Evolutionary conservation across 2,329 filamentous ascomycete species (phyloP), one percentile per base, ranked within the genome.

Genomic region (Talaromyces sp.): DNA sequence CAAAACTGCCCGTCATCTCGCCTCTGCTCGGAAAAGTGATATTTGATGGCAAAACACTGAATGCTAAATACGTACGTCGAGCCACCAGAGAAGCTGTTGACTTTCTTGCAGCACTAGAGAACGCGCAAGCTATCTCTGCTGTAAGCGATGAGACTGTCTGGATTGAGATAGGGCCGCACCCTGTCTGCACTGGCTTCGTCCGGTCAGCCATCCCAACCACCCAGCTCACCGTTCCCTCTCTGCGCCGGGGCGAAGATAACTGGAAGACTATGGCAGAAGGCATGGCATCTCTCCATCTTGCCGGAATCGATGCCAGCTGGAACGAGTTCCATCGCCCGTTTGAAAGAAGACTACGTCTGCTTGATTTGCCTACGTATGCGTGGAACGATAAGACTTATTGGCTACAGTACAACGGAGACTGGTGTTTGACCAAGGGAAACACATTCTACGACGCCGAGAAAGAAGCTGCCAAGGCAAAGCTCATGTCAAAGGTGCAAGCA

Each of bases 91-190:
- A 90, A 70, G 79, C 88, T 7, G 89, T 91, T 66, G 82, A 90
- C 73, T 89, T 91, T 75, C 79, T 83, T 62, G 82, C 81, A 55
- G 88, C 85, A 8, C 75, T 92, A 1, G 75, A 83, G 14, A 79
- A 79, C 43, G 86, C 85, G 8, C 81, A 85, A 68, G 77, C 83
- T 55, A 77, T 81, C n/a, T 82, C 82, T 62, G 73, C 82, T 17
- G 84, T 89, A 53, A 81, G 87, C 63, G 84, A 86, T 64, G 85
- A 86, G 74, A 89, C 87, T 6, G 81, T 86, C 31, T 91, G 85
- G 84, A 77, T 92, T 59, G 89, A 92, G 71, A 77, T 91, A 64
- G 89, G 89, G n/a, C 88, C 89, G 41, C 86, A 90, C 67, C 87
- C 88, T 0, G 83, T 91, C 14, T 89, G 85, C 72, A 81, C 82